A percentile compares a stretch with the other conserved stretches of the same genome.
These are phyloP conservation scores for Pulveroboletus frians DNA, from an alignment of 768 basidiomycete genomes.

Conservation along the genomic window DNA sequence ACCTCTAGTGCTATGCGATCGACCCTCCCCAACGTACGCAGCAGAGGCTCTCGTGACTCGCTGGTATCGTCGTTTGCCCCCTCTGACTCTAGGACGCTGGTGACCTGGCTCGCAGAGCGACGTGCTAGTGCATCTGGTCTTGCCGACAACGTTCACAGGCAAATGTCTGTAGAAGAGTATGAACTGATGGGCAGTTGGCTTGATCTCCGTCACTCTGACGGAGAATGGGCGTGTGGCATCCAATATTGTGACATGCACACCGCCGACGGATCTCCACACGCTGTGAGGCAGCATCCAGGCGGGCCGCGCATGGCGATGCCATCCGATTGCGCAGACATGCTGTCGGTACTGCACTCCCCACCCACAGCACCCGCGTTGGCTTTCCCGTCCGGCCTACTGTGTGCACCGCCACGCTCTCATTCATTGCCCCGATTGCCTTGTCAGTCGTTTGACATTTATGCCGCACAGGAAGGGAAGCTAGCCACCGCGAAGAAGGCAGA, in stretches of 20 bases:
- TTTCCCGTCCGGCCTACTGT: slow-evolving; percentile 14
- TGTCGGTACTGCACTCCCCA: slow-evolving; percentile 1
- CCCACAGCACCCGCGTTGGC: slow-evolving; percentile 4
- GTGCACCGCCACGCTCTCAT: slow-evolving; percentile 15
- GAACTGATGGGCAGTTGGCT: slow-evolving; percentile 48
- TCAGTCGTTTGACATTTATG: slow-evolving; percentile 14
- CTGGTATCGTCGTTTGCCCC: slow-evolving; percentile 29
- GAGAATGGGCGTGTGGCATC: slow-evolving; percentile 28
- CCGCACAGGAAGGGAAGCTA: slow-evolving; percentile 13
- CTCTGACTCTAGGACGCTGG: slow-evolving; percentile 31
- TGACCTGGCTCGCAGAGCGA: slow-evolving; percentile 38
- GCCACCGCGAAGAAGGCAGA: slow-evolving; percentile 9
- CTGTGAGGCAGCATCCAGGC: slow-evolving; percentile 11
- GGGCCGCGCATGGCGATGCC: slow-evolving; percentile 26
- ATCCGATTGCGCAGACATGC: slow-evolving; percentile 17
- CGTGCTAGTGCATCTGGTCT: slow-evolving; percentile 26
- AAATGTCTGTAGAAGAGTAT: slow-evolving; percentile 44
- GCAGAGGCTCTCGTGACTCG: slow-evolving; percentile 19
- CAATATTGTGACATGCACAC: slow-evolving; percentile 30
- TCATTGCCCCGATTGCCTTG: slow-evolving; percentile 25
- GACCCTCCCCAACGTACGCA: slow-evolving; percentile 2
- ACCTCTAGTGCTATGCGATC: slow-evolving; percentile 4
- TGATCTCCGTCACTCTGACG: slow-evolving; percentile 19
- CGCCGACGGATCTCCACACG: slow-evolving; percentile 31
- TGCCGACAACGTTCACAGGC: slow-evolving; percentile 23